A percentile compares a stretch with the other conserved stretches of the same genome.
These are phyloP conservation scores for Filobasidium wieringae DNA, from an alignment of 768 basidiomycete genomes.

Conservation along the genomic window DNA sequence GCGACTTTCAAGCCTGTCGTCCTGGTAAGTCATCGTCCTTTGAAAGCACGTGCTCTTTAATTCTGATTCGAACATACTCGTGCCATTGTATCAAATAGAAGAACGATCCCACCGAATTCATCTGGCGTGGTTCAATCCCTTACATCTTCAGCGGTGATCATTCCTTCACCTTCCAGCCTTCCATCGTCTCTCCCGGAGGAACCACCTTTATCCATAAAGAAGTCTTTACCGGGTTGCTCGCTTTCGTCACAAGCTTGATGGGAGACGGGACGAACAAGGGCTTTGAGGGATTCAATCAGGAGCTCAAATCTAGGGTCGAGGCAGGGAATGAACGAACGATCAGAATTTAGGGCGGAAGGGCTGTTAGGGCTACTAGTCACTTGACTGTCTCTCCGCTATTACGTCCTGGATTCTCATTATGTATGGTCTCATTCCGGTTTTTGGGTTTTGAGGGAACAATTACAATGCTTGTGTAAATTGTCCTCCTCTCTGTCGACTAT, in stretches of 20 bases:
- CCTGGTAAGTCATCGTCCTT: not conserved
- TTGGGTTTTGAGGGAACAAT: too few species aligned
- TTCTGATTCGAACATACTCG: too few species aligned
- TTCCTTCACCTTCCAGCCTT: not conserved
- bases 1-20: not conserved
- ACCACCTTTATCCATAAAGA: not conserved
- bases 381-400: too few species aligned
- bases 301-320: not conserved
- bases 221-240: not conserved
- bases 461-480: too few species aligned
- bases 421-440: too few species aligned
- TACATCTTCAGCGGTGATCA: slow-evolving; percentile 3
- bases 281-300: not conserved
- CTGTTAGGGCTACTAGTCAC: too few species aligned
- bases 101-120: not conserved
- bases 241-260: not conserved
- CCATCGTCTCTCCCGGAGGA: not conserved
- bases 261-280: not conserved
- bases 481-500: too few species aligned
- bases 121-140: not conserved
- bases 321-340: too few species aligned
- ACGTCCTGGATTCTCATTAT: too few species aligned
- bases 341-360: too few species aligned
- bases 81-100: not conserved
- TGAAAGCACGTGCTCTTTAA: too few species aligned